These are phyloP conservation scores for Lactarius psammicola DNA, from an alignment of 768 basidiomycete species.

Conservation along the genomic window DNA sequence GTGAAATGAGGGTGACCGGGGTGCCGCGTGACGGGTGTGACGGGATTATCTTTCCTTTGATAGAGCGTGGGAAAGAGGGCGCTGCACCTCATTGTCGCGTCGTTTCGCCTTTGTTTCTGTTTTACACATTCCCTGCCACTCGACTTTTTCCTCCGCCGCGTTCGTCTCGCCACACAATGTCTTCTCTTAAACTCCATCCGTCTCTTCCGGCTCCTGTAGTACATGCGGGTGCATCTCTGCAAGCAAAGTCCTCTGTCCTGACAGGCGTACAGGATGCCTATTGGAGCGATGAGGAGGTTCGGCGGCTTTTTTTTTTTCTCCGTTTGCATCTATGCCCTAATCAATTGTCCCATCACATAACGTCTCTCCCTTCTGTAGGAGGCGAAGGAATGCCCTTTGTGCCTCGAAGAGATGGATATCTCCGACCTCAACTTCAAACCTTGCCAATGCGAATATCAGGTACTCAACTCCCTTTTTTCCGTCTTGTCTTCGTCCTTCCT, in stretches of 20 bases:
- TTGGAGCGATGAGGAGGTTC: conserved; percentile 91
- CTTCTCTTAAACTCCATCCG: conserved; percentile 56
- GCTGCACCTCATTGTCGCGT: conserved; percentile 30
- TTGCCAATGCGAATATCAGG: conserved; percentile 98
- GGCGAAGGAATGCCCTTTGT: conserved; percentile 96
- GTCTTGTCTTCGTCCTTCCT: conserved; percentile 20
- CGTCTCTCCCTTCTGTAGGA: conserved; percentile 53
- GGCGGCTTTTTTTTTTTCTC: conserved; percentile 34
- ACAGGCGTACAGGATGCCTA: conserved; percentile 95
- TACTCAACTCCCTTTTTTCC: conserved; percentile 34
- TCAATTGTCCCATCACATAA: neutral
- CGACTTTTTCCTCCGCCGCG: conserved; percentile 6
- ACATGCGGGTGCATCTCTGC: conserved; percentile 65
- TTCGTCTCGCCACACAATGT: conserved; percentile 38
- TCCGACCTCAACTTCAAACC: conserved; percentile 99
- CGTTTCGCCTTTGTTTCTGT: conserved; percentile 12
- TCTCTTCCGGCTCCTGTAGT: conserved; percentile 73
- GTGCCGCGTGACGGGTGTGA: neutral
- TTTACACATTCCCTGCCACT: neutral
- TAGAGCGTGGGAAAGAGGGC: conserved; percentile 16
- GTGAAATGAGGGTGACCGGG: conserved; percentile 14
- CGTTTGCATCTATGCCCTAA: neutral
- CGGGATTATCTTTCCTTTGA: neutral
- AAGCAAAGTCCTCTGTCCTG: conserved; percentile 81
- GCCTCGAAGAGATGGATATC: conserved; percentile 98